These are phyloP conservation scores for Tremellales sp. DNA, from an alignment of 1,284 basidiomycete species.

Conservation along the genomic window DNA sequence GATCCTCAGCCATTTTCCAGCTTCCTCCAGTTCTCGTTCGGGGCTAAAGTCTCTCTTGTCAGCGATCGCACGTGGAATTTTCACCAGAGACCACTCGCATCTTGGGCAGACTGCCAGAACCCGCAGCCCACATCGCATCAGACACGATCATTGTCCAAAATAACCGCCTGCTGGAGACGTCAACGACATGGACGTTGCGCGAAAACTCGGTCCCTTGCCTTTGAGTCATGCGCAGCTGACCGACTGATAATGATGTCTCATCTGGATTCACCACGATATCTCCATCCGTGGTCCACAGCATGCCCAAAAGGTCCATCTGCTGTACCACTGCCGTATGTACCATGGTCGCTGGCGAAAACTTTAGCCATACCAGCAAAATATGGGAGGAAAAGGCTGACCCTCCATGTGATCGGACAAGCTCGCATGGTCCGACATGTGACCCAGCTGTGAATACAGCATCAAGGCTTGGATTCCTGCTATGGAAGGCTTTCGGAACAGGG, in stretches of 20 bases:
- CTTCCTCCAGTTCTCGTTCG: conserved; percentile 23
- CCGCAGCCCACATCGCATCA: conserved; percentile 32
- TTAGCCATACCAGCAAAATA: background rate
- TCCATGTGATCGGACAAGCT: no score
- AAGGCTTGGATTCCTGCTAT: conserved; percentile 35
- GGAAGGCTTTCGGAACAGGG: conserved; percentile 24
- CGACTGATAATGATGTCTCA: conserved; percentile 13
- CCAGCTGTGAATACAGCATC: conserved; percentile 26
- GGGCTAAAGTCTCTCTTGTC: conserved; percentile 14
- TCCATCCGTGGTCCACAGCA: conserved; percentile 25
- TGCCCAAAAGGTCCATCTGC: conserved; percentile 28
- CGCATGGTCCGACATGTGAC: conserved; percentile 25
- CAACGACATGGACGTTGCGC: background rate
- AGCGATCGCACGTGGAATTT: background rate
- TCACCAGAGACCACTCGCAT: conserved; percentile 18
- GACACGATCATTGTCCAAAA: conserved; percentile 33
- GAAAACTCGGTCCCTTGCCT: conserved; percentile 7
- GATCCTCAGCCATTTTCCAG: conserved; percentile 20
- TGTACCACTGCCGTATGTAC: conserved; percentile 28
- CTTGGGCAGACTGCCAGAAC: conserved; percentile 21
- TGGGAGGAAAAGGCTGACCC: no score
- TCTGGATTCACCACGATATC: conserved; percentile 15
- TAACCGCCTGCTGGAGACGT: conserved; percentile 19
- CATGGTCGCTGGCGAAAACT: conserved; percentile 17
- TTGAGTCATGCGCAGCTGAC: conserved; percentile 26